A percentile compares a stretch with the other conserved stretches of the same genome.
Evolutionary conservation across 2,329 filamentous ascomycete genomes (phyloP).

Genomic region (Cercospora berteroae): DNA sequence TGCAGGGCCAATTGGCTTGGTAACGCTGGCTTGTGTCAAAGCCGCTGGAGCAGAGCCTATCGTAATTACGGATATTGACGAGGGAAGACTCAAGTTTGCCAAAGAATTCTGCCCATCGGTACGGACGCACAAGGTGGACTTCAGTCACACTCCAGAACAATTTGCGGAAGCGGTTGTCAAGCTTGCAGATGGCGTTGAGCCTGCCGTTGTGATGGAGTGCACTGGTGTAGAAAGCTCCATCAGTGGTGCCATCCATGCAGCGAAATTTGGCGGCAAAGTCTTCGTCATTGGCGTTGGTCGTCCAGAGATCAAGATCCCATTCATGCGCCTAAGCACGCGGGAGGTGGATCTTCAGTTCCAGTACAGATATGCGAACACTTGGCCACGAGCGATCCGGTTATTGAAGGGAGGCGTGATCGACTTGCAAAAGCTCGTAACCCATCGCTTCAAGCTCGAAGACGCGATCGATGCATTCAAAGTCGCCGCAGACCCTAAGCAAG

Average conservation of each 20-base stretch:
- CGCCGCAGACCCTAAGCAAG: slow-evolving; percentile 80
- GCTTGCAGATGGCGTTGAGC: slow-evolving; percentile 75
- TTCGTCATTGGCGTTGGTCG: slow-evolving; percentile 95
- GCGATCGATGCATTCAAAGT: slow-evolving; percentile 87
- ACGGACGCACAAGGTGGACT: slow-evolving; percentile 74
- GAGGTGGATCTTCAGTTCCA: slow-evolving; percentile 96
- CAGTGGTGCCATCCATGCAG: slow-evolving; percentile 78
- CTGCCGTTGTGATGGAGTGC: slow-evolving; percentile 81
- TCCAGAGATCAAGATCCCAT: slow-evolving; percentile 92
- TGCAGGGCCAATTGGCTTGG: slow-evolving; percentile 88
- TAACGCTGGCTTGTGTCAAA: slow-evolving; percentile 78
- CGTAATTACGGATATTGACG: slow-evolving; percentile 92
- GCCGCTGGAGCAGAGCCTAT: slow-evolving; percentile 88
- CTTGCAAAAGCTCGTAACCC: slow-evolving; percentile 78
- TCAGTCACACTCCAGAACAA: slow-evolving; percentile 63
- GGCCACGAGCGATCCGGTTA: slow-evolving; percentile 87
- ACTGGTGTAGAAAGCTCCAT: slow-evolving; percentile 92
- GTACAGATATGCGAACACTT: slow-evolving; percentile 94
- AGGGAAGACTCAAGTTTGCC: slow-evolving; percentile 79
- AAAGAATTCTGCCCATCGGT: slow-evolving; percentile 77
- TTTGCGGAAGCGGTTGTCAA: slow-evolving; percentile 67
- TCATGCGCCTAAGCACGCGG: slow-evolving; percentile 85
- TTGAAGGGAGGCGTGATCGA: slow-evolving; percentile 82
- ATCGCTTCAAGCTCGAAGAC: slow-evolving; percentile 81
- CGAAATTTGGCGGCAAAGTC: slow-evolving; percentile 94